phyloP scores from a whole-genome alignment of 75 land plant genomes.

The Selaginella tamariscina region DNA sequence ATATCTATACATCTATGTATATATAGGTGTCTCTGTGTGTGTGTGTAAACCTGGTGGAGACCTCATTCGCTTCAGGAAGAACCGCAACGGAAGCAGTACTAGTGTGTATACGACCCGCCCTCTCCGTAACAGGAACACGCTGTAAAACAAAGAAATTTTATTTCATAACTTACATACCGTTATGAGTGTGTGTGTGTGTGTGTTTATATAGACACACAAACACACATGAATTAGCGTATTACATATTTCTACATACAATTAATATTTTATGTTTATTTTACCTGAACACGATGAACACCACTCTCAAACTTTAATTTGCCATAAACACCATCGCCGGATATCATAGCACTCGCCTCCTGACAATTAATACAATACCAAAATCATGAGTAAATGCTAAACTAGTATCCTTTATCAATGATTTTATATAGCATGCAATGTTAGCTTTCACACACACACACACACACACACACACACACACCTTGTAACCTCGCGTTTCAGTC shows the following conservation, averaged over 20 bases:
- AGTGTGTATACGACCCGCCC: constrained; percentile 86
- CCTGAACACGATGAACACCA: constrained; percentile 97
- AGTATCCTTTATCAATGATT: no score
- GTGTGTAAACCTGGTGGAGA: constrained; percentile 14
- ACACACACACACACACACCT: no score
- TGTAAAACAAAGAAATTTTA: constrained; percentile 19
- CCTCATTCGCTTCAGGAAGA: constrained; percentile 98
- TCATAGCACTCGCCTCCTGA: constrained; percentile 98
- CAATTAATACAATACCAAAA: no score
- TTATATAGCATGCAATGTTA: no score
- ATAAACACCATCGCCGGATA: constrained; percentile 71
- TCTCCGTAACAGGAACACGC: constrained; percentile 95
- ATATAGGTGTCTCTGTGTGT: no score
- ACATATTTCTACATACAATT: background rate
- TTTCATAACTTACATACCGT: constrained; percentile 3
- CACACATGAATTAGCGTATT: background rate
- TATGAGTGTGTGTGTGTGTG: background rate
- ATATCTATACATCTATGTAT: no score
- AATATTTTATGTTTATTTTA: constrained; percentile 18
- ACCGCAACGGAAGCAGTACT: constrained; percentile 97
- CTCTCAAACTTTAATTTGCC: constrained; percentile 98
- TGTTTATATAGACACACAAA: background rate
- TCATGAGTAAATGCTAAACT: no score
- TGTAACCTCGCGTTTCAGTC: constrained; percentile 76
- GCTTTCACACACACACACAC: no score